These are phyloP conservation scores for Hymenoscyphus linearis DNA, from an alignment of 2,329 filamentous ascomycete genomes.

Conservation along the genomic window DNA sequence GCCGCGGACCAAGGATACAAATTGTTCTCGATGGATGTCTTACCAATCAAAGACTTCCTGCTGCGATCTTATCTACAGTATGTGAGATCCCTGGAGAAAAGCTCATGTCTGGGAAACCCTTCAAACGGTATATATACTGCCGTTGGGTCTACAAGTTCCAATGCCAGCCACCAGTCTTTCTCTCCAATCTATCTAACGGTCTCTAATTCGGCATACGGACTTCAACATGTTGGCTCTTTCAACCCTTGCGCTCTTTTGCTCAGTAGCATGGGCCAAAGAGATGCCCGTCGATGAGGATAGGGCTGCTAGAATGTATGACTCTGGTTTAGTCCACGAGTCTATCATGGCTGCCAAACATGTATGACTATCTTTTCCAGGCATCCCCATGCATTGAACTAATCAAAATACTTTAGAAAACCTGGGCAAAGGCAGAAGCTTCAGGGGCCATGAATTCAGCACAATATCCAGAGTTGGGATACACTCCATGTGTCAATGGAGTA, in stretches of 20 bases:
- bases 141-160: background rate
- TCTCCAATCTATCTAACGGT: background rate
- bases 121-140: background rate
- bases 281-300: slow-evolving; percentile 4
- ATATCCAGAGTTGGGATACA: slow-evolving; percentile 37
- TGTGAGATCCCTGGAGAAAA: background rate
- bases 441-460: slow-evolving; percentile 34
- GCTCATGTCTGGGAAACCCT: background rate
- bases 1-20: background rate
- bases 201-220: background rate
- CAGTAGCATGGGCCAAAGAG: slow-evolving; percentile 7
- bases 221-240: slow-evolving; percentile 4
- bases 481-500: slow-evolving; percentile 38
- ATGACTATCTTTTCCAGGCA: background rate
- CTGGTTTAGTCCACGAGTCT: slow-evolving; percentile 10
- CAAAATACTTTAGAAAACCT: slow-evolving; percentile 5
- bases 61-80: background rate
- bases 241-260: slow-evolving; percentile 2
- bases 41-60: background rate
- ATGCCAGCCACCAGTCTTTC: background rate
- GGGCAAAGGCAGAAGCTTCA: slow-evolving; percentile 32
- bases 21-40: background rate
- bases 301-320: slow-evolving; percentile 7
- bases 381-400: background rate
- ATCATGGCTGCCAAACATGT: slow-evolving; percentile 13